These are phyloP conservation scores for Sporothrix protearum DNA, from an alignment of 2,329 filamentous ascomycete species.

Conservation along the genomic window DNA sequence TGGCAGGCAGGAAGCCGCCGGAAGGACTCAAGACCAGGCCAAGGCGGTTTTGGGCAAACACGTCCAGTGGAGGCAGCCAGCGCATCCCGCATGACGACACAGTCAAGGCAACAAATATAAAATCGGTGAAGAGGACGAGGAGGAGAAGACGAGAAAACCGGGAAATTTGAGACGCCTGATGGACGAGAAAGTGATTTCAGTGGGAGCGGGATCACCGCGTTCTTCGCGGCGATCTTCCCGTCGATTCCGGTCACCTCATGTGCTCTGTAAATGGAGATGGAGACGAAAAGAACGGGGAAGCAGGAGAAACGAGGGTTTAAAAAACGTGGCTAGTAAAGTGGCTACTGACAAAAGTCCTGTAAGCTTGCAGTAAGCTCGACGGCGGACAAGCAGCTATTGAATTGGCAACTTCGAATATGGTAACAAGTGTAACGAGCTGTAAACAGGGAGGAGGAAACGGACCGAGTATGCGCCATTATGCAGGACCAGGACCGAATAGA, in stretches of 20 bases:
- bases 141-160: not conserved
- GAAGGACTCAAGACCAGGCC: not conserved
- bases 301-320: not conserved
- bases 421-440: not conserved
- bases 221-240: not conserved
- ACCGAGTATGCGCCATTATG: not conserved
- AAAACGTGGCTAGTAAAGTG: conserved; percentile 11
- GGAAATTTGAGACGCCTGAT: not conserved
- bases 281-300: not conserved
- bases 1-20: not conserved
- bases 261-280: not conserved
- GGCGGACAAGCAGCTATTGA: not conserved
- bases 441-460: not conserved
- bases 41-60: not conserved
- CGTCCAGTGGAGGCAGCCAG: not conserved
- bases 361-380: not conserved
- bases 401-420: not conserved
- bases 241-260: not conserved
- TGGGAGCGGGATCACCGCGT: not conserved
- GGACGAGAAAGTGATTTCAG: not conserved
- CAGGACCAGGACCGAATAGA: not conserved
- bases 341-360: not conserved
- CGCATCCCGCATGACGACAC: conserved; percentile 11
- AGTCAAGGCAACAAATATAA: not conserved
- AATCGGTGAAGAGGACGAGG: not conserved